Evolutionary conservation across 78 protist species (phyloP), one percentile per base, ranked within the genome.

Genomic region (Protostelium mycophagum): DNA sequence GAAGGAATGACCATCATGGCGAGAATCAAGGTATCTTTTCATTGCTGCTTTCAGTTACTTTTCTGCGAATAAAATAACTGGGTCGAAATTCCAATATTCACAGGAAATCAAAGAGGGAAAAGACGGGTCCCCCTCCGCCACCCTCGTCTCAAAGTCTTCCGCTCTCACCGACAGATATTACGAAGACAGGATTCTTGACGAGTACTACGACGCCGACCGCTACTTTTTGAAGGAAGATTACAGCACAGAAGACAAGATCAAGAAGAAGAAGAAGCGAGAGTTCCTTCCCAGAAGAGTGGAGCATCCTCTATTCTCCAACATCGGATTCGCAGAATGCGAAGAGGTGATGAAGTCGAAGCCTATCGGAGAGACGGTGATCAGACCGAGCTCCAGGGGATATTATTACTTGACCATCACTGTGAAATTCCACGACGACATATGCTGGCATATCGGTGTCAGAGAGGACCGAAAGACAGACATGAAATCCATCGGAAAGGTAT

Each of bases 391-490:
- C 39, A 85, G 87, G 51, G 94, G 94, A 37, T 87, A 34, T 23
- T 90, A 92, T 86, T 92, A 92, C 89, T 90, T 92, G 83, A 92
- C 94, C 29, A 91, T 90, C 0, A 92, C 94, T 63, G 88, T 92
- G 85, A 92, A 92, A 34, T 92, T 92, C 31, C 37, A 63, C 0
- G 94, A 92, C 23, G 63, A 28, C 10, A 83, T 89, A 0, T 87
- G 51, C 34, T 84, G 89, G 0, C 94, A 92, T 34, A 91, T 90
- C 51, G 91, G 90, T n/a, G 90, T 92, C 84, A 92, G 90, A 34
- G 94, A 92, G 34, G 90, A 88, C 0, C 90, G 90, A 23, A 92
- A 92, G 63, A 91, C 94, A 38, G n/a, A n/a, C n/a, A 51, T 51
- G 73, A 5, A 16, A 51, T 25, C 73, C 88, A 92, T 89, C 90